Evolutionary conservation across 164 flowering plant genomes (phyloP).

Genomic region (Stephania japonica): DNA sequence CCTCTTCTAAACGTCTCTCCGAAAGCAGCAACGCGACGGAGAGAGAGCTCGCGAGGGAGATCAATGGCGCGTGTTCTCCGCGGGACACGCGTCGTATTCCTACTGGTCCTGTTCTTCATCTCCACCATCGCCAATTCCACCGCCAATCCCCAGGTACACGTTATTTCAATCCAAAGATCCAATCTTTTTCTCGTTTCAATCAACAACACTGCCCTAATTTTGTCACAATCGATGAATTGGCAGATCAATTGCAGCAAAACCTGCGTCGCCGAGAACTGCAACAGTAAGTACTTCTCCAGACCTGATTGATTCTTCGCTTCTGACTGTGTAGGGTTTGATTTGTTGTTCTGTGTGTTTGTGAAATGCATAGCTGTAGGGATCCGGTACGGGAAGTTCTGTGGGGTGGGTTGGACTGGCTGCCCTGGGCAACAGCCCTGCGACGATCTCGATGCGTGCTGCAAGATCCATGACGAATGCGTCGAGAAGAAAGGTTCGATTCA

Average conservation of each 20-base stretch:
- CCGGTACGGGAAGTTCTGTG: constrained; percentile 88
- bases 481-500: constrained; percentile 36
- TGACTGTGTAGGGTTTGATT: not conserved
- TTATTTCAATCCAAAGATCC: not conserved
- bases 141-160: constrained; percentile 9
- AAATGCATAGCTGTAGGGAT: constrained; percentile 18
- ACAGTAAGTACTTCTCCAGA: constrained; percentile 38
- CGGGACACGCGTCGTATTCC: constrained; percentile 12
- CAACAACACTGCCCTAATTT: not conserved
- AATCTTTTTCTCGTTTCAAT: not conserved
- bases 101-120: constrained; percentile 7
- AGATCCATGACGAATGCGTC: constrained; percentile 82
- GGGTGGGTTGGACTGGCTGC: constrained; percentile 91
- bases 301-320: not conserved
- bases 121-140: constrained; percentile 13
- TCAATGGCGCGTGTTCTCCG: constrained; percentile 13
- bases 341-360: not conserved
- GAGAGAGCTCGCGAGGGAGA: not conserved
- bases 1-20: not conserved
- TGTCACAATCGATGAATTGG: not conserved
- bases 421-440: constrained; percentile 91
- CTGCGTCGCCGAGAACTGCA: constrained; percentile 62
- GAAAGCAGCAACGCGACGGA: not conserved
- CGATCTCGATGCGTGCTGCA: constrained; percentile 89
- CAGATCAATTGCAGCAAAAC: constrained; percentile 67